A percentile compares a stretch with the other conserved stretches of the same genome.
phyloP scores from a whole-genome alignment of 164 flowering plant species.

The Echeveria elegans region DNA sequence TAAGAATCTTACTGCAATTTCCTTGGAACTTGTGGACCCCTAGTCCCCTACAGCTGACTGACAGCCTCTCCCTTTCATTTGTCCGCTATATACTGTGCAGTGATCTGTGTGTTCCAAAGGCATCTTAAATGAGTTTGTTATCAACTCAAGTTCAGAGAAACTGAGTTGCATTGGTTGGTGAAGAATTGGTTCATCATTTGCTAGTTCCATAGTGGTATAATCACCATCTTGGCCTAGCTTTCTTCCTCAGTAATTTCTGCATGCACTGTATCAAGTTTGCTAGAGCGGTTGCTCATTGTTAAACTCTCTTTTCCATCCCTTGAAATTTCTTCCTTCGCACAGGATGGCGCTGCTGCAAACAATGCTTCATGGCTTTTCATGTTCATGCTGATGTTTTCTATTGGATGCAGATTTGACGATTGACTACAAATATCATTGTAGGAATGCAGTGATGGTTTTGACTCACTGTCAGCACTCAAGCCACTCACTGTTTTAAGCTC shows the following conservation, averaged over 20 bases:
- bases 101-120: conserved; percentile 2
- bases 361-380: no score
- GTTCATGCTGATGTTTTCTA: no score
- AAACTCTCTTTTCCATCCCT: no score
- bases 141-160: conserved; percentile 16
- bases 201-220: background rate
- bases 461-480: background rate
- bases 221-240: background rate
- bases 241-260: background rate
- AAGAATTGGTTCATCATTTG: conserved; percentile 1
- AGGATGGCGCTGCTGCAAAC: no score
- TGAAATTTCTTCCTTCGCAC: no score
- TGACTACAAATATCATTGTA: no score
- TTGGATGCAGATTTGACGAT: no score
- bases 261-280: no score
- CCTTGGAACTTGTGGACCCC: conserved; percentile 17
- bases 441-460: no score
- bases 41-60: conserved; percentile 14
- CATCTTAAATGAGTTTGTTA: conserved; percentile 14
- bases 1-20: conserved; percentile 13
- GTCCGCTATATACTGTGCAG: conserved; percentile 16
- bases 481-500: background rate
- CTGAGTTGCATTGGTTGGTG: conserved; percentile 17
- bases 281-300: no score
- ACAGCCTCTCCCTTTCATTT: background rate